These are phyloP conservation scores for Pterocarpus macrocarpus DNA, from an alignment of 306 rosid species.

Conservation along the genomic window DNA sequence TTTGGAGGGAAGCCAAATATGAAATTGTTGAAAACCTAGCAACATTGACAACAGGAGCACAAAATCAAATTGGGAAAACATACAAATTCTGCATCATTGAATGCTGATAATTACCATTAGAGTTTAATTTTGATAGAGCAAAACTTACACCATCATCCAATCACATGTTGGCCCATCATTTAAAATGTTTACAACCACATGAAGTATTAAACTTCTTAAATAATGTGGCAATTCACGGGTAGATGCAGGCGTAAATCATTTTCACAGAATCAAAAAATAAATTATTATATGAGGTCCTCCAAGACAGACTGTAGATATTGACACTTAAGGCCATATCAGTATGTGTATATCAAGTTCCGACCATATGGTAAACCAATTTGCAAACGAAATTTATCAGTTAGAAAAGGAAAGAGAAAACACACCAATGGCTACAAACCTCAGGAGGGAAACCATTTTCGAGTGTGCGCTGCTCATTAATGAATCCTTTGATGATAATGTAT, in stretches of 20 bases:
- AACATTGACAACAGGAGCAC: neutral
- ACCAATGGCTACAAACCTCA: conserved; percentile 51
- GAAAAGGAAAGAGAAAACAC: neutral
- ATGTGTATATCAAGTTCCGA: neutral
- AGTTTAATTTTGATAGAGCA: neutral
- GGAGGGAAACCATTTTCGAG: conserved; percentile 64
- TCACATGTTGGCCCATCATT: neutral
- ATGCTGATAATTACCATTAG: neutral
- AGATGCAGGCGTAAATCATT: neutral
- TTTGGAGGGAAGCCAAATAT: conserved; percentile 73
- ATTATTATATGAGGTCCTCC: neutral
- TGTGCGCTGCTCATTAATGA: conserved; percentile 64
- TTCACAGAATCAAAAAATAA: neutral
- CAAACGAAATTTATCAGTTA: neutral
- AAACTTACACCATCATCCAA: neutral
- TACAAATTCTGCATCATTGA: neutral
- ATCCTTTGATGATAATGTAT: conserved; percentile 55
- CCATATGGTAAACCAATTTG: neutral
- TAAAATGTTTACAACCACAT: neutral
- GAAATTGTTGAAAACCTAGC: conserved; percentile 66
- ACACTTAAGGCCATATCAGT: neutral
- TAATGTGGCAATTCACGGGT: neutral
- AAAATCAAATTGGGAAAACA: neutral
- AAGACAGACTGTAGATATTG: neutral
- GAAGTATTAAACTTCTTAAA: neutral